Percentiles rank a stretch among this genome's conserved stretches.
phyloP scores from a whole-genome alignment of 371 early-diverging fungal genomes.

The Mucor racemosus region DNA sequence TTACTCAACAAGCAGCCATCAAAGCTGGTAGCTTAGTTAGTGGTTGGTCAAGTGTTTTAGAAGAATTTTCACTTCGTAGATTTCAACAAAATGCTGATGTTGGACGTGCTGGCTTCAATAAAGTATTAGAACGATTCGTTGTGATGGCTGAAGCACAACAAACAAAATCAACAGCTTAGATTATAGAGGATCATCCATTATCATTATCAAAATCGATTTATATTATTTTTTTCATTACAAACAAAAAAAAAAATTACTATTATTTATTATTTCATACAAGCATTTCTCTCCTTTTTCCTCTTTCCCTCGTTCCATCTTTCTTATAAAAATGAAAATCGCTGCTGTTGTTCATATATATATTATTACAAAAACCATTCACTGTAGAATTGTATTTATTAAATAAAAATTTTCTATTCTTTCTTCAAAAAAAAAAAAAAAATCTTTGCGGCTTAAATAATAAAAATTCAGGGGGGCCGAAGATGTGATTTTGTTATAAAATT shows the following conservation, averaged over 20 bases:
- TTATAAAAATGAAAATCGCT: background rate
- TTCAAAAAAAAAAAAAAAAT: background rate
- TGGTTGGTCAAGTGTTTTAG: constrained; percentile 73
- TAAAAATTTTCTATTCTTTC: background rate
- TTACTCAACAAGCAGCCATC: constrained; percentile 80
- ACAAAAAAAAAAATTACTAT: too few relatives aligned
- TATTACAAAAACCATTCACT: background rate
- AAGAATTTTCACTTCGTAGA: constrained; percentile 80
- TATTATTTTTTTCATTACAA: background rate
- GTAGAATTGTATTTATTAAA: constrained; percentile 2
- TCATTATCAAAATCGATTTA: background rate
- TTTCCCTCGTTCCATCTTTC: background rate
- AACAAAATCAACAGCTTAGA: constrained; percentile 7
- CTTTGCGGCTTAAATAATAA: constrained; percentile 1
- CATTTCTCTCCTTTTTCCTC: background rate
- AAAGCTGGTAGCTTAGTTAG: constrained; percentile 72
- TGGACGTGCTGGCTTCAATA: constrained; percentile 70
- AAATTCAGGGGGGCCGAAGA: background rate
- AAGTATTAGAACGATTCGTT: constrained; percentile 62
- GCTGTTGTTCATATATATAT: background rate
- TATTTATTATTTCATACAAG: constrained; percentile 1
- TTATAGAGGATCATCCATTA: background rate
- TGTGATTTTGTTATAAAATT: background rate
- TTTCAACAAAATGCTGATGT: constrained; percentile 84
- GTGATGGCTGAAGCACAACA: constrained; percentile 36